Base-by-base conservation (phyloP, 2,329 filamentous ascomycete species). In the Colletotrichum eleusines region DNA sequence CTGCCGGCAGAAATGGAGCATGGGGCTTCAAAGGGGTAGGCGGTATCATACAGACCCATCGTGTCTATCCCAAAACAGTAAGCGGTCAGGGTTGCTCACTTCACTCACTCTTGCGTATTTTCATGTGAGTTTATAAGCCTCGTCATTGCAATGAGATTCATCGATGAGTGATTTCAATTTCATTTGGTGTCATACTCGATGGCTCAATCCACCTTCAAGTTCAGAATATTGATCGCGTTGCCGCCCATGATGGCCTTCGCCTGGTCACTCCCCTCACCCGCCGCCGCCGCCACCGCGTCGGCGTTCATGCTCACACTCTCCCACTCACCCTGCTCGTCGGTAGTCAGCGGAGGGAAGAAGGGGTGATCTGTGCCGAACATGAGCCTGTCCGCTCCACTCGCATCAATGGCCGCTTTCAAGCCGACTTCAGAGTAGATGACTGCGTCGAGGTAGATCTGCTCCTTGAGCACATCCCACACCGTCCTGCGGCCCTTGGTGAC, bases 381-480 rank as follows among this genome's bases (percentile, higher is more conserved):
- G 61, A 95, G 81, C 70, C 92, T 85, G 75, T 94, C 92, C 0
- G 85, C 84, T 0, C 92, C 92, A 71, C 87, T 85, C 11, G 81
- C 87, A 28, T 90, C 87, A 2, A 93, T 85, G 0, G 93, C 93
- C 1, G 92, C 91, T 75, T 87, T 90, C 67, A 95, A 79, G 0
- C 92, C 92, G 12, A 93, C 89, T 57, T 92, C 89, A 0, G 91
- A 93, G 79, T 96, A 94, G 8, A 97, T 88, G 18, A 97, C 94
- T 0, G 94, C 94, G 81, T 97, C 94, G 1, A 98, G 87, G 78
- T 94, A 96, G 55, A 97, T 88, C 81, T 97, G 96, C 73, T 89
- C 90, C 75, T 83, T 83, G 44, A 92, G 83, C 23, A 84, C 85
- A 83, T 85, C 81, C 89, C 84, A 90, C 68, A 87, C 77, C 23